A percentile compares a stretch with the other conserved stretches of the same genome.
Conservation (phyloP, 306 rosid genomes). For the Luffa acutangula region DNA sequence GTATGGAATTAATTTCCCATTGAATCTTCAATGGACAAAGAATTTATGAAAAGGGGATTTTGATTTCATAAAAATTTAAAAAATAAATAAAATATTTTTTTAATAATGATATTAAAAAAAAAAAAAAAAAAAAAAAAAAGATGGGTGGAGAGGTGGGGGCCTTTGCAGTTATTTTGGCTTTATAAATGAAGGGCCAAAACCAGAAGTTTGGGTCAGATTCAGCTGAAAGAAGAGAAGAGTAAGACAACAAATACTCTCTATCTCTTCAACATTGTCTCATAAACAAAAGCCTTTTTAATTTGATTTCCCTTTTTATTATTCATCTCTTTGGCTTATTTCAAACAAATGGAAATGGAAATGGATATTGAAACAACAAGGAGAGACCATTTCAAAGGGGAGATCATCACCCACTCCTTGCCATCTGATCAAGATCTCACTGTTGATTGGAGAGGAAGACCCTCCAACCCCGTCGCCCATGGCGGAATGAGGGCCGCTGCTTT, state of each 20-base stretch:
- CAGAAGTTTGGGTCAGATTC: not conserved
- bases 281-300: too few species aligned
- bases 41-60: not conserved
- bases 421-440: slow-evolving; percentile 20
- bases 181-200: not conserved
- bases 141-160: slow-evolving; percentile 12
- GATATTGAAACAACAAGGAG: slow-evolving; percentile 19
- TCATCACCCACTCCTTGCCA: not conserved
- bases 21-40: not conserved
- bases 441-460: slow-evolving; percentile 91
- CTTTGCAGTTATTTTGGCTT: slow-evolving; percentile 8
- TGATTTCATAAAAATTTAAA: not conserved
- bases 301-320: too few species aligned
- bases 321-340: too few species aligned
- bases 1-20: not conserved
- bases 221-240: not conserved
- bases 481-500: slow-evolving; percentile 63
- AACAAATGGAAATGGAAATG: not conserved
- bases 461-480: slow-evolving; percentile 49
- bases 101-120: too few species aligned
- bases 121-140: not conserved
- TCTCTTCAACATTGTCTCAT: not conserved
- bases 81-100: not conserved
- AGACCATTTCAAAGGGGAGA: slow-evolving; percentile 21
- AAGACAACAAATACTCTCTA: not conserved